Conservation (phyloP, 2,329 filamentous ascomycete species). For the Ophiosphaerella herpotricha region DNA sequence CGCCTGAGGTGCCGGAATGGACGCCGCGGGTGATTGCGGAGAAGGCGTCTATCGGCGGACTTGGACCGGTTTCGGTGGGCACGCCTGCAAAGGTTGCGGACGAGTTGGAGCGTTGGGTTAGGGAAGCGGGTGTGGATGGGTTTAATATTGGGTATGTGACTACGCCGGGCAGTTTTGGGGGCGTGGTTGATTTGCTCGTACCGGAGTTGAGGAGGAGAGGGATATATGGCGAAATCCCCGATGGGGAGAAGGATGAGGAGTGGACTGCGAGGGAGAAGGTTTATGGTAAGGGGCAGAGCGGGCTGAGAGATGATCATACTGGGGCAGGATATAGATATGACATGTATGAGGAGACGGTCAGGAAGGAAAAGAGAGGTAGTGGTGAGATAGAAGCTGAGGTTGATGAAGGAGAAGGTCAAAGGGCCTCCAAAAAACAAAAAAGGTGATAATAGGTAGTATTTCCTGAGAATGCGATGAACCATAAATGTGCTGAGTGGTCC, state of each 20-base stretch:
- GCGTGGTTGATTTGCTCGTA: conserved; percentile 43
- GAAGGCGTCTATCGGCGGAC: conserved; percentile 67
- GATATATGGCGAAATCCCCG: conserved; percentile 25
- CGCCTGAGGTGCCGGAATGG: conserved; percentile 32
- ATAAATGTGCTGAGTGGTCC: too few species aligned
- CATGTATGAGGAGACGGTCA: conserved; percentile 57
- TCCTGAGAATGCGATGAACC: too few species aligned
- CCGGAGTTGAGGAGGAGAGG: conserved; percentile 45
- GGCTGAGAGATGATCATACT: conserved; percentile 62
- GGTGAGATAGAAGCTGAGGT: background rate
- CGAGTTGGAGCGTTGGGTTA: conserved; percentile 52
- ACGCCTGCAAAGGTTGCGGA: conserved; percentile 51
- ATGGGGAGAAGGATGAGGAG: conserved; percentile 23
- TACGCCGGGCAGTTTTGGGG: conserved; percentile 49
- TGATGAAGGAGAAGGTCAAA: background rate
- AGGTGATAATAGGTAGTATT: background rate
- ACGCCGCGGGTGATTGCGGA: conserved; percentile 37
- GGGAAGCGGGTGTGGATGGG: conserved; percentile 48
- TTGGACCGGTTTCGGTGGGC: conserved; percentile 24
- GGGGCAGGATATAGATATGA: conserved; percentile 66
- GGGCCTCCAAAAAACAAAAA: background rate
- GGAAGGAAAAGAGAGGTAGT: background rate
- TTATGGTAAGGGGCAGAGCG: conserved; percentile 63
- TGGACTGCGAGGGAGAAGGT: conserved; percentile 59
- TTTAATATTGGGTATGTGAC: conserved; percentile 49